Evolutionary conservation across 192 early-diverging fungal genomes (phyloP).

Genomic region (Coemansia sp.): DNA sequence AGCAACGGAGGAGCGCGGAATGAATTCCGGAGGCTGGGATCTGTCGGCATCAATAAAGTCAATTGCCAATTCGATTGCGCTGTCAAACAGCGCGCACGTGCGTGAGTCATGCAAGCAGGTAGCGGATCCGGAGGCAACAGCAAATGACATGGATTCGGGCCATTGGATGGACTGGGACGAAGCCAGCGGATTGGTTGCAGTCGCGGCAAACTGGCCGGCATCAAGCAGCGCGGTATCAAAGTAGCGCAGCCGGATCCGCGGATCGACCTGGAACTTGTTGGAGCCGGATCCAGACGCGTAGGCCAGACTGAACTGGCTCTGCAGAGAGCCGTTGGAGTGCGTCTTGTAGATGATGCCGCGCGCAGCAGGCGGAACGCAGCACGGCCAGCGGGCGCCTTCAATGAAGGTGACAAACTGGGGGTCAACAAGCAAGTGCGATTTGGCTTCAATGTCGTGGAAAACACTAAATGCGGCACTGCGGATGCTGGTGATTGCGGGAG

Average conservation of each 20-base stretch:
- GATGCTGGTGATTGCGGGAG: conserved; percentile 8
- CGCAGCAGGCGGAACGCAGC: conserved; percentile 24
- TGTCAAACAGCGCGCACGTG: conserved; percentile 1
- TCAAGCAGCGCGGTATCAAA: conserved; percentile 36
- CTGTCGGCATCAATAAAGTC: conserved; percentile 1
- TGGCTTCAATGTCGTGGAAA: conserved; percentile 20
- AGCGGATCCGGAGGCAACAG: neutral
- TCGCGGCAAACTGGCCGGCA: neutral
- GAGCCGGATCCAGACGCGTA: neutral
- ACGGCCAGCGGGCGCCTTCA: neutral
- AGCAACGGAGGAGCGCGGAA: conserved; percentile 1
- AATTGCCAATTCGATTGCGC: conserved; percentile 1
- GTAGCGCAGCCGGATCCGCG: conserved; percentile 17
- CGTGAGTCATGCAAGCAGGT: conserved; percentile 7
- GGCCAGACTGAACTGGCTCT: conserved; percentile 34
- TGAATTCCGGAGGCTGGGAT: neutral
- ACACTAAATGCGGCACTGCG: conserved; percentile 18
- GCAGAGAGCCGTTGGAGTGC: conserved; percentile 21
- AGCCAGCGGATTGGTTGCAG: neutral
- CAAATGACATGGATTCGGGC: conserved; percentile 11
- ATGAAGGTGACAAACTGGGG: conserved; percentile 17
- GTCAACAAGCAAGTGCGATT: conserved; percentile 15
- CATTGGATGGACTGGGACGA: neutral
- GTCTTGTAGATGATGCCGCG: conserved; percentile 17
- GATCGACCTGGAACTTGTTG: conserved; percentile 24